Conservation (phyloP, 305 asterid species). For the Solanum hybrid region DNA sequence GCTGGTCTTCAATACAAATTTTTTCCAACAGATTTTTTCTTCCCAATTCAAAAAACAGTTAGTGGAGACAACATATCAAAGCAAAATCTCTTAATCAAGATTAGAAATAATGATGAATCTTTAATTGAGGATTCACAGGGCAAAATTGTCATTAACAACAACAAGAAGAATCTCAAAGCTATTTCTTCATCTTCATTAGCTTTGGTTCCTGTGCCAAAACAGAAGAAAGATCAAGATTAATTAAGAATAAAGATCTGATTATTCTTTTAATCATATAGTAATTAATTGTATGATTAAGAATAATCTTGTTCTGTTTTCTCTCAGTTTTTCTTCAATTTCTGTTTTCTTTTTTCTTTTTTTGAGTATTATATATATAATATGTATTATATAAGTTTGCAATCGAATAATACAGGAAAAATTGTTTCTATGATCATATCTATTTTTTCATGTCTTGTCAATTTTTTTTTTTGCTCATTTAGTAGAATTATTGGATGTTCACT, state of each 20-base stretch:
- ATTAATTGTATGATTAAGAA: background rate
- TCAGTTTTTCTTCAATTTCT: background rate
- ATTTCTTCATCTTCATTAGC: slow-evolving; percentile 17
- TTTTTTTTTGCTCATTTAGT: background rate
- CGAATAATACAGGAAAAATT: background rate
- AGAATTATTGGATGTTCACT: background rate
- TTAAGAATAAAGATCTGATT: background rate
- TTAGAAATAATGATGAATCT: slow-evolving; percentile 13
- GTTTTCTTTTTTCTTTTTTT: no score
- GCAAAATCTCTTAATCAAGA: slow-evolving; percentile 25
- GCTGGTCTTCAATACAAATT: slow-evolving; percentile 57
- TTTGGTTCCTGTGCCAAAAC: slow-evolving; percentile 15
- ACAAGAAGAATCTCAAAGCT: slow-evolving; percentile 28
- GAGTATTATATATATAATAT: background rate
- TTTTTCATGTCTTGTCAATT: background rate
- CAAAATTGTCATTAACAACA: slow-evolving; percentile 11
- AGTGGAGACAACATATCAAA: slow-evolving; percentile 12
- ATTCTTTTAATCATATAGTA: background rate
- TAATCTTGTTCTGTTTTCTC: background rate
- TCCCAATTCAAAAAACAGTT: slow-evolving; percentile 29
- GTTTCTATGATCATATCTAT: background rate
- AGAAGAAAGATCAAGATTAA: slow-evolving; percentile 13
- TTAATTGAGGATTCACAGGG: slow-evolving; percentile 19
- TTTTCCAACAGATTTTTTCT: slow-evolving; percentile 50
- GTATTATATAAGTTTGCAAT: background rate